These are phyloP conservation scores for Setaria viridis DNA, from an alignment of 202 grass and related monocot species.

Conservation along the genomic window DNA sequence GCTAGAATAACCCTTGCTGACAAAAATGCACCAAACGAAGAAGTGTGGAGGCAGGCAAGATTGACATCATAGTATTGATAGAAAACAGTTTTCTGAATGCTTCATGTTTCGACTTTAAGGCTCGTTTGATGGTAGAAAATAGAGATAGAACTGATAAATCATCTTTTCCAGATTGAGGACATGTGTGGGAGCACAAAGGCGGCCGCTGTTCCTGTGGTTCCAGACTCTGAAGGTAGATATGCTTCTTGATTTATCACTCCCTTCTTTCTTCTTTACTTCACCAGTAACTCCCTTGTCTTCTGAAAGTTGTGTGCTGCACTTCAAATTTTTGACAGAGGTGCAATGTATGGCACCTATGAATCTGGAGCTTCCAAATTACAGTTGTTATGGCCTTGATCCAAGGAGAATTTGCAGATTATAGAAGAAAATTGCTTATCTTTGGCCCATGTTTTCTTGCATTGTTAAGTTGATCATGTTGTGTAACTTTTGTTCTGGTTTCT, in stretches of 20 bases:
- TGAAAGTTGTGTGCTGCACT: constrained; percentile 2
- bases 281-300: background rate
- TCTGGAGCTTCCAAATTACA: constrained; percentile 8
- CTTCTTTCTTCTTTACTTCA: background rate
- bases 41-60: constrained; percentile 93
- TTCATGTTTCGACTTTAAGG: constrained; percentile 29
- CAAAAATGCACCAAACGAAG: constrained; percentile 99
- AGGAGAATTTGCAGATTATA: constrained; percentile 9
- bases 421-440: background rate
- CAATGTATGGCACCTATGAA: background rate
- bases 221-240: constrained; percentile 87
- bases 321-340: constrained; percentile 30
- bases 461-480: constrained; percentile 30
- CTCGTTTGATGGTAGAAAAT: constrained; percentile 28
- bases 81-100: background rate
- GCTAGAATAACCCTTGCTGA: constrained; percentile 93
- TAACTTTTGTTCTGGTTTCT: constrained; percentile 33
- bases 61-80: constrained; percentile 22
- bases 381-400: background rate
- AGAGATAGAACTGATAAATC: constrained; percentile 41
- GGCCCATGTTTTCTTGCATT: background rate
- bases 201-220: constrained; percentile 83
- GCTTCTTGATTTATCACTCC: constrained; percentile 28
- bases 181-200: constrained; percentile 82
- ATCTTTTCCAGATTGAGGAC: constrained; percentile 80